Base-by-base conservation (phyloP, 2,329 filamentous ascomycete genomes). In the Fusarium camptoceras region DNA sequence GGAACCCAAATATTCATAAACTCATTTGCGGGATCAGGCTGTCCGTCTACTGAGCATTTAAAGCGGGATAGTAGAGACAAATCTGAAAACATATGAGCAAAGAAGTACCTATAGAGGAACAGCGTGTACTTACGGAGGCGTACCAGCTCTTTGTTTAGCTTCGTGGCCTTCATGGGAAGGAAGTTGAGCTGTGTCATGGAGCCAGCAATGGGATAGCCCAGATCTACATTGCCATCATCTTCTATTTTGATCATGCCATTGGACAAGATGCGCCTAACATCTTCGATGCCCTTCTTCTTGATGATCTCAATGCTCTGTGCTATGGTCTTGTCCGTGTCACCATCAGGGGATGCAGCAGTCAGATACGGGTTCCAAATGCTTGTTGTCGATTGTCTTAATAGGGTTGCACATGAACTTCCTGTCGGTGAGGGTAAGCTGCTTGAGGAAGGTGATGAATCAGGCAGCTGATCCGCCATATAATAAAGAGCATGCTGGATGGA, bases 1-100 rank as follows among this genome's bases (percentile, higher is more conserved):
- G 84, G 83, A 9, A 85, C 78, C 76, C 83, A 86, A 46, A 82
- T 77, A 69, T 81, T 84, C 78, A 83, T 83, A 71, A 84, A 85
- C 12, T 78, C 79, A 53, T 82, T 84, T 31, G 79, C 74, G 4
- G 81, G 77, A 34, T 83, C 80, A 0, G 83, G 82, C 25, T 82
- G 82, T 6, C 84, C 84, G 59, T 86, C 84, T 4, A 87, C 75
- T 8, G 82, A 85, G 5, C 82, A 81, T 55, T 84, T 85, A 78
- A 86, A 87, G 27, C 83, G 84, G 18, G 81, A 83, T 14, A 87
- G 76, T 10, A 87, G 76, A 55, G 83, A 83, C 31, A 85, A 73
- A 49, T 85, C 85, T 87, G 30, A 24, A 1, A 8, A 57, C n/a
- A 37, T 6, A 22, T 58, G 14, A 59, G 41, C 22, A 16, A 15